A percentile compares a stretch with the other conserved stretches of the same genome.
Evolutionary conservation across 75 land plant genomes (phyloP).

Genomic region (Adiantum capillusveneris): DNA sequence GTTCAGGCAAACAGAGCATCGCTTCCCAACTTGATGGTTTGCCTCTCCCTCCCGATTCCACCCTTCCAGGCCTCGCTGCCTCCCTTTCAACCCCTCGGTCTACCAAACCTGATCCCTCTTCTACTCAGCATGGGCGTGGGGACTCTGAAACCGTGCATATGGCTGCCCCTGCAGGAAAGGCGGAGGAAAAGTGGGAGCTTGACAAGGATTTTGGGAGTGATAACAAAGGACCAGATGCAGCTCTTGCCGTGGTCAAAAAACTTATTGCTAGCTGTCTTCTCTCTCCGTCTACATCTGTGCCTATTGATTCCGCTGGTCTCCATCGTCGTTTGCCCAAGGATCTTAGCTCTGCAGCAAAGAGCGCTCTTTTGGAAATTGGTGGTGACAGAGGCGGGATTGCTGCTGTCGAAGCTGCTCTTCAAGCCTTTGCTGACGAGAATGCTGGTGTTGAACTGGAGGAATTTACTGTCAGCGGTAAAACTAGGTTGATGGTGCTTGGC

Average conservation of each 20-base stretch:
- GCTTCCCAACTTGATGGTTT: slow-evolving; percentile 15
- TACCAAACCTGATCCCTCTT: not conserved
- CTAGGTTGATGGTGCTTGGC: slow-evolving; percentile 60
- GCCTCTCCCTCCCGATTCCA: not conserved
- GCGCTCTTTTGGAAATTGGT: slow-evolving; percentile 52
- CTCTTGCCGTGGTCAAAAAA: slow-evolving; percentile 39
- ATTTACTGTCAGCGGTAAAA: slow-evolving; percentile 55
- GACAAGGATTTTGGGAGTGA: slow-evolving; percentile 20
- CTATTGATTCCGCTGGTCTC: slow-evolving; percentile 65
- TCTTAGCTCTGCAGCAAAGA: slow-evolving; percentile 45
- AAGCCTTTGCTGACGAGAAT: slow-evolving; percentile 55
- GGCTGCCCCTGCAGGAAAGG: not conserved
- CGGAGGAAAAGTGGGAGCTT: slow-evolving; percentile 18
- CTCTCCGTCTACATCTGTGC: slow-evolving; percentile 47
- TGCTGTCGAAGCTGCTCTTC: slow-evolving; percentile 80
- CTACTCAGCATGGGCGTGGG: not conserved
- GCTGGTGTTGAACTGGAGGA: slow-evolving; percentile 74
- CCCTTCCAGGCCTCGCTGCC: not conserved
- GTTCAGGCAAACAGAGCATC: not conserved
- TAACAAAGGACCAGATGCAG: slow-evolving; percentile 18
- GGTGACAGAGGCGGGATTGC: slow-evolving; percentile 54
- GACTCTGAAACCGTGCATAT: not conserved
- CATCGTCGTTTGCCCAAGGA: slow-evolving; percentile 46
- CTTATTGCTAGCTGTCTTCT: slow-evolving; percentile 66
- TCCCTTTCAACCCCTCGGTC: not conserved